Conservation (phyloP, 2,329 filamentous ascomycete genomes). For the Colletotrichum cereale region DNA sequence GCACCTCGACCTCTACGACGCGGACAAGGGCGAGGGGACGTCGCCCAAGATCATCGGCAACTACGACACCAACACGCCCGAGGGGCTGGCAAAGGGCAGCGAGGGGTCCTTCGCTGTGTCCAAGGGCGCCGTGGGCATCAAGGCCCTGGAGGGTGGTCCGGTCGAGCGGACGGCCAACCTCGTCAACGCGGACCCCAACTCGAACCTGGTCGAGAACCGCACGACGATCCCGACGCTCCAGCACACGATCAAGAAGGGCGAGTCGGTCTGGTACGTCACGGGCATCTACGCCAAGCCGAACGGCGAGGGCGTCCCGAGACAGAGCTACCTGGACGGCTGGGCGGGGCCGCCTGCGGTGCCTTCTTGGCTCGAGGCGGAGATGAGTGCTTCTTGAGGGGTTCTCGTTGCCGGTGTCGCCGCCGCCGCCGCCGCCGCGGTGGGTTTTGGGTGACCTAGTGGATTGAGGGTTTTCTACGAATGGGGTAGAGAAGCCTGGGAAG, state of each 20-base stretch:
- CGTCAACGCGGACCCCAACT: constrained; percentile 83
- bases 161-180: constrained; percentile 70
- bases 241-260: constrained; percentile 68
- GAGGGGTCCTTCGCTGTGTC: constrained; percentile 69
- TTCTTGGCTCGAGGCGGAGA: constrained; percentile 69
- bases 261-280: constrained; percentile 75
- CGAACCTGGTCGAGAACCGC: constrained; percentile 79
- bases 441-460: neutral
- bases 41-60: constrained; percentile 69
- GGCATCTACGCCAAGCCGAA: constrained; percentile 79
- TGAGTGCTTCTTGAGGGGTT: constrained; percentile 48
- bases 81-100: constrained; percentile 63
- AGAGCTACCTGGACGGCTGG: constrained; percentile 72
- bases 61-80: constrained; percentile 68
- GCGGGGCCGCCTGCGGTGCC: constrained; percentile 69
- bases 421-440: neutral
- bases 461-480: constrained; percentile 27
- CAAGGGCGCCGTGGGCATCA: constrained; percentile 69
- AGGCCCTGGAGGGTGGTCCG: constrained; percentile 63
- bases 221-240: constrained; percentile 79
- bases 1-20: constrained; percentile 61
- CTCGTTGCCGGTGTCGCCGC: neutral
- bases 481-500: constrained; percentile 1
- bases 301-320: constrained; percentile 62
- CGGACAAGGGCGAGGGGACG: constrained; percentile 61